Evolutionary conservation across 2,329 filamentous ascomycete species (phyloP).

Genomic region (Cytospora schulzeri): DNA sequence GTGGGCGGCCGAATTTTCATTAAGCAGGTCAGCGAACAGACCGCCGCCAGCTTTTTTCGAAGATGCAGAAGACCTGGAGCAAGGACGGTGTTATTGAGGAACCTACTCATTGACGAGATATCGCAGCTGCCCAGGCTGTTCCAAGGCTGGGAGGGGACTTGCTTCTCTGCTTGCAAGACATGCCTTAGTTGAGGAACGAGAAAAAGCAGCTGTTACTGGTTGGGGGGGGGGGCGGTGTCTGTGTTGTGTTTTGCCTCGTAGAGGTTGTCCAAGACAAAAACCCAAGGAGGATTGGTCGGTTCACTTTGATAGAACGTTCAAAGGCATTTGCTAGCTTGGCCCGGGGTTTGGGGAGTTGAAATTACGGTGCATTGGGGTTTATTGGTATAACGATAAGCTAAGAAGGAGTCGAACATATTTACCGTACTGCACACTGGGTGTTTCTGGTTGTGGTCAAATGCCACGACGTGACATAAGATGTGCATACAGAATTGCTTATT

Average conservation of each 20-base stretch:
- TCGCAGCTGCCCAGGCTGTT: no score
- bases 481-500: no score
- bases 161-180: neutral
- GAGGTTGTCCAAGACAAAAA: slow-evolving; percentile 5
- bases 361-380: neutral
- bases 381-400: neutral
- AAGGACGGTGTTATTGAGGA: neutral
- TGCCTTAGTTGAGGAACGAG: neutral
- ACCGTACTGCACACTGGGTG: neutral
- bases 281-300: neutral
- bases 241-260: slow-evolving; percentile 6
- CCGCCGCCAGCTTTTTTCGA: neutral
- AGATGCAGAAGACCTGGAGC: neutral
- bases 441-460: neutral
- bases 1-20: neutral
- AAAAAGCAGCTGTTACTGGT: neutral
- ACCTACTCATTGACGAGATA: no score
- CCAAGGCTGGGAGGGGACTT: neutral
- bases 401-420: neutral
- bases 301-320: neutral
- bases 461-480: no score
- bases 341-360: neutral
- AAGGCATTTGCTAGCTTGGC: slow-evolving; percentile 2
- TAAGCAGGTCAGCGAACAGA: neutral
- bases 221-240: neutral